These are phyloP conservation scores for Mariannaea elegans DNA, from an alignment of 2,329 filamentous ascomycete genomes.

Conservation along the genomic window DNA sequence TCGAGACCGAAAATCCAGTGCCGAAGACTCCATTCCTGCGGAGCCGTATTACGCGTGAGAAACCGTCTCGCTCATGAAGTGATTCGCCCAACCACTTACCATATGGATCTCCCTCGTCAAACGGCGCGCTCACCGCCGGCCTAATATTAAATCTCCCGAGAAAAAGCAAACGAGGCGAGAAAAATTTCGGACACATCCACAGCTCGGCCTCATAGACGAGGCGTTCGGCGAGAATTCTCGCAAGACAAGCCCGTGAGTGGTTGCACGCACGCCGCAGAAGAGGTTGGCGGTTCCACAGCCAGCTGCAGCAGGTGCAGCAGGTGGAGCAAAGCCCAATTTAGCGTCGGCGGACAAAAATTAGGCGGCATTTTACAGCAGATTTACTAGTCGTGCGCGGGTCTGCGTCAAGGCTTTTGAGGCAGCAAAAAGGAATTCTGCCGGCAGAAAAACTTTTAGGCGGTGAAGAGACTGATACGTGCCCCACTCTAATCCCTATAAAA, in stretches of 20 bases:
- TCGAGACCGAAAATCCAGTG: not conserved
- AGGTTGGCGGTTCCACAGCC: slow-evolving; percentile 12
- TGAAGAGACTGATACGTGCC: slow-evolving; percentile 34
- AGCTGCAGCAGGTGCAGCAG: not conserved
- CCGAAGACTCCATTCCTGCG: not conserved
- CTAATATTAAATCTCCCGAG: slow-evolving; percentile 2
- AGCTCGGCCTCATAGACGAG: slow-evolving; percentile 1
- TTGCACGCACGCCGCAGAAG: not conserved
- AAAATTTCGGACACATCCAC: not conserved
- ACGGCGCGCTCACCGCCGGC: slow-evolving; percentile 3
- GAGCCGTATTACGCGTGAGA: not conserved
- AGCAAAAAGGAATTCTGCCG: slow-evolving; percentile 34
- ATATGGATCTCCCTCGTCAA: slow-evolving; percentile 10
- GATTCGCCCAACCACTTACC: slow-evolving; percentile 24
- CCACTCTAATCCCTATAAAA: slow-evolving; percentile 53
- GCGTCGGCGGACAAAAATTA: not conserved
- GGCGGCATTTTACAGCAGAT: not conserved
- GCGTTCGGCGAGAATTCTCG: slow-evolving; percentile 12
- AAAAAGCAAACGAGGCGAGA: slow-evolving; percentile 1
- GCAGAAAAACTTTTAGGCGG: slow-evolving; percentile 47
- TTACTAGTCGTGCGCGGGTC: not conserved
- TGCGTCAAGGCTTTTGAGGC: not conserved
- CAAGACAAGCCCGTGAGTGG: slow-evolving; percentile 1
- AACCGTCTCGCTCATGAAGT: not conserved
- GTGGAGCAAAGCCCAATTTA: slow-evolving; percentile 3